Conservation (phyloP, 1,284 basidiomycete genomes). For the Cutaneotrichosporon cavernicola region DNA sequence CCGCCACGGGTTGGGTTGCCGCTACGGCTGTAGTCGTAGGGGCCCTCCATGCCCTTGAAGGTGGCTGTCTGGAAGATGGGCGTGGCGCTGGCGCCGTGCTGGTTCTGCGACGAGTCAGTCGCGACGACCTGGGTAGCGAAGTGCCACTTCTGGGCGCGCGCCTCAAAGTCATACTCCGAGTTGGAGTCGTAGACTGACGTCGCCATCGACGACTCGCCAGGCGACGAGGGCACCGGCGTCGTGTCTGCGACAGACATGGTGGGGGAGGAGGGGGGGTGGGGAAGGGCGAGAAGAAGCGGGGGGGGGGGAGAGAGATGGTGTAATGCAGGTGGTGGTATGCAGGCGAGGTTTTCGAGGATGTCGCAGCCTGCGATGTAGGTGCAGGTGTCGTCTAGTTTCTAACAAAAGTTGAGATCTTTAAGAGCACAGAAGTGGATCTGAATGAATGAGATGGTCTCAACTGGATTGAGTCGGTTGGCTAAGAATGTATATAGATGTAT, state of each 20-base stretch:
- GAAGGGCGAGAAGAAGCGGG: neutral
- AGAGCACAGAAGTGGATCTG: neutral
- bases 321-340: neutral
- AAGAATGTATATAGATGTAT: too few relatives aligned
- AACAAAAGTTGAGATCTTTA: neutral
- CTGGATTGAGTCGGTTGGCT: too few relatives aligned
- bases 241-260: conserved; percentile 15
- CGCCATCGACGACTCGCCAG: conserved; percentile 41
- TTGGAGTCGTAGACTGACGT: conserved; percentile 37
- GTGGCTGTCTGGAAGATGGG: conserved; percentile 98
- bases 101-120: conserved; percentile 83
- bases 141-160: conserved; percentile 43
- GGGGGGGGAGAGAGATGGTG: neutral
- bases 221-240: conserved; percentile 32
- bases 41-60: conserved; percentile 88
- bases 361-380: neutral
- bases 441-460: too few relatives aligned
- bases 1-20: conserved; percentile 97
- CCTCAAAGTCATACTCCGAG: conserved; percentile 36
- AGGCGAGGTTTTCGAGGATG: too few relatives aligned
- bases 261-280: neutral
- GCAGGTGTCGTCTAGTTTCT: neutral
- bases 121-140: conserved; percentile 65
- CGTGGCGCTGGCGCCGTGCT: conserved; percentile 88
- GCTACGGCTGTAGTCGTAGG: conserved; percentile 88